These are phyloP conservation scores for Scopulariopsis brevicaulis DNA, from an alignment of 2,329 filamentous ascomycete species.

Conservation along the genomic window DNA sequence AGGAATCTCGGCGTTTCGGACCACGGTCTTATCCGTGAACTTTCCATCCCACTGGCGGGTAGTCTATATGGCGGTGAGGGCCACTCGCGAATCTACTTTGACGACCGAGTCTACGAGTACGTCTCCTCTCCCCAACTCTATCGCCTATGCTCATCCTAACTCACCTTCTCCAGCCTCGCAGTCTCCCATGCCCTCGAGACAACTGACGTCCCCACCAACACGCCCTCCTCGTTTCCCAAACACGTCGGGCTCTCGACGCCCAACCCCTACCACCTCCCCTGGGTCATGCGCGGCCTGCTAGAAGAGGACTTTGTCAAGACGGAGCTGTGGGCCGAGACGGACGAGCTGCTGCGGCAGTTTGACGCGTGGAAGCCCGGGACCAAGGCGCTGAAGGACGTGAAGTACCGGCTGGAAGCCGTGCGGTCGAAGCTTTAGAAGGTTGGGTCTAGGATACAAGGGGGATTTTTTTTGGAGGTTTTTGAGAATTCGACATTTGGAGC, in stretches of 20 bases:
- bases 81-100: slow-evolving; percentile 87
- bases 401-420: slow-evolving; percentile 85
- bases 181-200: slow-evolving; percentile 66
- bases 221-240: slow-evolving; percentile 14
- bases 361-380: slow-evolving; percentile 86
- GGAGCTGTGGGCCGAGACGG: slow-evolving; percentile 66
- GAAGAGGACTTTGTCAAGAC: slow-evolving; percentile 87
- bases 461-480: background rate
- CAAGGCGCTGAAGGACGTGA: slow-evolving; percentile 91
- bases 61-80: slow-evolving; percentile 87
- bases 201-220: slow-evolving; percentile 34
- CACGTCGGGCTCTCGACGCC: slow-evolving; percentile 30
- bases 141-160: background rate
- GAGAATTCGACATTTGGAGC: too few species aligned
- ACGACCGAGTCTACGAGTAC: slow-evolving; percentile 66
- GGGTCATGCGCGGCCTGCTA: slow-evolving; percentile 86
- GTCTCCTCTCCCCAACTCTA: background rate
- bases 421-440: slow-evolving; percentile 60
- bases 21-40: slow-evolving; percentile 83
- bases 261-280: slow-evolving; percentile 87
- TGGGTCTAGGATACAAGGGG: background rate
- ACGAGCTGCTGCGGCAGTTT: slow-evolving; percentile 72
- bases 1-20: slow-evolving; percentile 89
- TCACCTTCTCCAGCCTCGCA: slow-evolving; percentile 37
- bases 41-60: slow-evolving; percentile 79